Evolutionary conservation across 768 basidiomycete species (phyloP).

Genomic region (Collybia nuda): DNA sequence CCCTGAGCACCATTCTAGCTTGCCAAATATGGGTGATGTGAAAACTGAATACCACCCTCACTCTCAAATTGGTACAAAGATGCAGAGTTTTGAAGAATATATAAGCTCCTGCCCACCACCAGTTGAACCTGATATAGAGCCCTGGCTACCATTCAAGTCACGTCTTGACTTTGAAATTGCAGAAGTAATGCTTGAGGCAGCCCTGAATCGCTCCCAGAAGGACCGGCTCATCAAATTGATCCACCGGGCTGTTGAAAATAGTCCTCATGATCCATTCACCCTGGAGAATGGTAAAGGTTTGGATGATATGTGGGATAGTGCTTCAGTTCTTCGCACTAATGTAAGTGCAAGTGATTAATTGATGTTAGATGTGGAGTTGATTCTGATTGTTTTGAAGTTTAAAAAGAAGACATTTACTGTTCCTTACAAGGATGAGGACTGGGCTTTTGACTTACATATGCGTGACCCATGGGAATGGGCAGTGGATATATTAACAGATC

Average conservation of each 20-base stretch:
- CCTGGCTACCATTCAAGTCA: constrained; percentile 24
- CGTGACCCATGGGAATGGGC: constrained; percentile 28
- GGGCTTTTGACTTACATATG: constrained; percentile 13
- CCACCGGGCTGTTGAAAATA: not conserved
- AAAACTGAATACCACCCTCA: too few species aligned
- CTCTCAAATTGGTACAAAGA: too few species aligned
- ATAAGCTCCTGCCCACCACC: too few species aligned
- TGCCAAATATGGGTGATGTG: too few species aligned
- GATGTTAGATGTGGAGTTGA: too few species aligned
- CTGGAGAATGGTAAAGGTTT: not conserved
- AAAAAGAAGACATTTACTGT: not conserved
- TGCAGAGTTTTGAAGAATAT: too few species aligned
- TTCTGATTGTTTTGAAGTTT: constrained; percentile 6
- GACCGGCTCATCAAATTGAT: constrained; percentile 19
- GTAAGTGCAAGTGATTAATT: not conserved
- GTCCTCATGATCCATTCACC: constrained; percentile 1
- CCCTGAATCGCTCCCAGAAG: constrained; percentile 15
- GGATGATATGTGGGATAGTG: constrained; percentile 3
- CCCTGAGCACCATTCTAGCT: too few species aligned
- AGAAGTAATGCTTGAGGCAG: constrained; percentile 18
- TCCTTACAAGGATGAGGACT: not conserved
- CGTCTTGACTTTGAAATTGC: constrained; percentile 26
- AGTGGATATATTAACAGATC: constrained; percentile 20
- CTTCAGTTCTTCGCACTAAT: not conserved
- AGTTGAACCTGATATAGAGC: constrained; percentile 8